Conservation (phyloP, 225 moss, liverwort and hornwort genomes). For the Marchantia paleacea region DNA sequence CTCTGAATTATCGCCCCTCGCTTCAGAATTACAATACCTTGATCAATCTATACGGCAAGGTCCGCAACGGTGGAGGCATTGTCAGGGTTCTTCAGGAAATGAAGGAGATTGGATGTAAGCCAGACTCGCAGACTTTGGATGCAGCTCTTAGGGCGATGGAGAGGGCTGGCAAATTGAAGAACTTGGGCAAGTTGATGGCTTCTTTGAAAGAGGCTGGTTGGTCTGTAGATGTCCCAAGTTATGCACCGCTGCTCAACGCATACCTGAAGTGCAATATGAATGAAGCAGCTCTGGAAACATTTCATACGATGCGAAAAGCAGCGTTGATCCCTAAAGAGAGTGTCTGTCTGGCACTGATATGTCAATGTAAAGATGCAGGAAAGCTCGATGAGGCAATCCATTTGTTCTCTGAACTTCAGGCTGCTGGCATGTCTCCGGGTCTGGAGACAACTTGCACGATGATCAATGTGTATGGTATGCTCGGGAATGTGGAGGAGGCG, state of each 20-base stretch:
- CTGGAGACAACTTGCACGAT: conserved; percentile 80
- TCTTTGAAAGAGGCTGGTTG: conserved; percentile 68
- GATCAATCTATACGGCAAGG: conserved; percentile 79
- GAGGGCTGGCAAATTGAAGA: conserved; percentile 72
- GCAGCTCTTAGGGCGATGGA: conserved; percentile 80
- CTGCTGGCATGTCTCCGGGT: conserved; percentile 66
- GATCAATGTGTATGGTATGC: conserved; percentile 77
- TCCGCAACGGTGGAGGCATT: conserved; percentile 71
- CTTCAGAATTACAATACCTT: conserved; percentile 70
- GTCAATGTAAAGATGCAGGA: conserved; percentile 69
- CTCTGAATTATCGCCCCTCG: conserved; percentile 48
- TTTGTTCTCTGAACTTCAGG: conserved; percentile 72
- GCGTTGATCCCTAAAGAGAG: conserved; percentile 64
- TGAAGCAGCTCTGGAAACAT: conserved; percentile 62
- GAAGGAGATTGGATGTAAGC: conserved; percentile 64
- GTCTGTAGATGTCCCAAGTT: conserved; percentile 59
- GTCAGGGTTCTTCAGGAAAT: conserved; percentile 66
- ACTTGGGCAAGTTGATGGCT: conserved; percentile 47
- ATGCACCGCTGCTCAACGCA: conserved; percentile 64
- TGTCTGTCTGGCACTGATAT: conserved; percentile 79
- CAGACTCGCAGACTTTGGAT: conserved; percentile 76
- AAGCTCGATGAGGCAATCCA: conserved; percentile 59
- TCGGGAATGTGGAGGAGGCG: conserved; percentile 67
- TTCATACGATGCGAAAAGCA: conserved; percentile 59
- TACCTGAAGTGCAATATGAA: conserved; percentile 77